Conservation (phyloP, 1,284 basidiomycete species). For the Cutaneotrichosporon mucoides region DNA sequence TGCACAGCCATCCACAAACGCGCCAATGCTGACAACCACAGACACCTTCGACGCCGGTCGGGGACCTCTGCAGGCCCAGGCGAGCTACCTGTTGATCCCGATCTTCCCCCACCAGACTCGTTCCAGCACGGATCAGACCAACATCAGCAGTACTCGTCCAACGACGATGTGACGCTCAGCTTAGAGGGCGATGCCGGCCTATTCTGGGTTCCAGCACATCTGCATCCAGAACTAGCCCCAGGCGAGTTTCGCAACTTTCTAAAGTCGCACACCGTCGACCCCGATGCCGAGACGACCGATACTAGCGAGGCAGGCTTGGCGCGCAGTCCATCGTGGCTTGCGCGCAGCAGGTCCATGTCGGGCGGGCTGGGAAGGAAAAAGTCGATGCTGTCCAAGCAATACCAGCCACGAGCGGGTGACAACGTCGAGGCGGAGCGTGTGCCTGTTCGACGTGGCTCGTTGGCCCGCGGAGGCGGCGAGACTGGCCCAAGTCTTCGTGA, state of each 20-base stretch:
- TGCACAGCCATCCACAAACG: no score
- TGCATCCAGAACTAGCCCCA: constrained; percentile 96
- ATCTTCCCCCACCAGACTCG: constrained; percentile 59
- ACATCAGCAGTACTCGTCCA: constrained; percentile 29
- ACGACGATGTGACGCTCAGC: constrained; percentile 44
- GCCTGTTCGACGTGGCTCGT: constrained; percentile 61
- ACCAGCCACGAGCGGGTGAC: constrained; percentile 70
- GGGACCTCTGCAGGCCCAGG: constrained; percentile 67
- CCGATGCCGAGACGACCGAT: constrained; percentile 31
- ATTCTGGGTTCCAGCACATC: constrained; percentile 95
- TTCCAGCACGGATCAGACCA: background rate
- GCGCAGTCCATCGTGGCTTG: constrained; percentile 39
- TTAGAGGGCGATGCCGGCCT: constrained; percentile 52
- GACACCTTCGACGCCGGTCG: constrained; percentile 75
- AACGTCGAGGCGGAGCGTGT: constrained; percentile 66
- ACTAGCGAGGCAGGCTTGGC: constrained; percentile 25
- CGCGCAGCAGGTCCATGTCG: constrained; percentile 44
- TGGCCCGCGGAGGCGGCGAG: constrained; percentile 56
- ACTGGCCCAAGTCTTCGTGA: constrained; percentile 83
- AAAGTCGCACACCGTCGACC: constrained; percentile 76
- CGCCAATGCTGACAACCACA: constrained; percentile 9
- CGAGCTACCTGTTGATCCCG: constrained; percentile 75
- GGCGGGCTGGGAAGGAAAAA: constrained; percentile 66
- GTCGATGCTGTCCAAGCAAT: constrained; percentile 87
- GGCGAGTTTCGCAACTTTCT: constrained; percentile 92